Evolutionary conservation across 78 protist genomes (phyloP).

Genomic region (Capsaspora owczarzaki): DNA sequence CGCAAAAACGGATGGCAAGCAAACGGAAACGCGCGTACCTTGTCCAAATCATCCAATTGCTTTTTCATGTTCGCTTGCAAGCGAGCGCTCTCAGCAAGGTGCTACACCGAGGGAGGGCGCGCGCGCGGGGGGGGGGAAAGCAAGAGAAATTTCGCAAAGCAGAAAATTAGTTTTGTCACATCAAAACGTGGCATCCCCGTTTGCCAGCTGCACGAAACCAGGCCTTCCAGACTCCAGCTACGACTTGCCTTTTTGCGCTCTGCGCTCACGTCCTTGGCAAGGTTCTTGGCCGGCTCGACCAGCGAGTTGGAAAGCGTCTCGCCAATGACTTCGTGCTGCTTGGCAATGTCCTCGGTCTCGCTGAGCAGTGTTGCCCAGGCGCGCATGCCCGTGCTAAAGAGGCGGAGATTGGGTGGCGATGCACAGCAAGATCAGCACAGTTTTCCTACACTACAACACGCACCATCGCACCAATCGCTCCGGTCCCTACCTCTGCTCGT

Average conservation of each 20-base stretch:
- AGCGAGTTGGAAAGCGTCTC: neutral
- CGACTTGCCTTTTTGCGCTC: neutral
- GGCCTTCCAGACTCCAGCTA: too few species aligned
- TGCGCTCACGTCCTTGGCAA: neutral
- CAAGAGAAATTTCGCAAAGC: too few species aligned
- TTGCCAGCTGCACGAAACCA: too few species aligned
- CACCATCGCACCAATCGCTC: neutral
- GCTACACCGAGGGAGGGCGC: neutral
- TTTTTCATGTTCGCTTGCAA: neutral
- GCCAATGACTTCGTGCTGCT: neutral
- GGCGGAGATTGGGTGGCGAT: neutral
- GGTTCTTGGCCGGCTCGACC: neutral
- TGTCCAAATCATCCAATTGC: neutral
- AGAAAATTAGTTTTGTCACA: too few species aligned
- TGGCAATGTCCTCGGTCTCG: neutral
- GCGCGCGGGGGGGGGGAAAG: too few species aligned
- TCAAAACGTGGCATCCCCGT: too few species aligned
- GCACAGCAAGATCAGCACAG: neutral
- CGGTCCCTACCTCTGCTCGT: neutral
- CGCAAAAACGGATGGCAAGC: too few species aligned
- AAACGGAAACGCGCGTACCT: too few species aligned
- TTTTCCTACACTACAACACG: neutral
- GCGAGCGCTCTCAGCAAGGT: neutral
- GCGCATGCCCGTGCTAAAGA: neutral
- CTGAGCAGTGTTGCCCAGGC: neutral